Conservation (phyloP, 192 early-diverging fungal genomes). For the Endogone sp. region DNA sequence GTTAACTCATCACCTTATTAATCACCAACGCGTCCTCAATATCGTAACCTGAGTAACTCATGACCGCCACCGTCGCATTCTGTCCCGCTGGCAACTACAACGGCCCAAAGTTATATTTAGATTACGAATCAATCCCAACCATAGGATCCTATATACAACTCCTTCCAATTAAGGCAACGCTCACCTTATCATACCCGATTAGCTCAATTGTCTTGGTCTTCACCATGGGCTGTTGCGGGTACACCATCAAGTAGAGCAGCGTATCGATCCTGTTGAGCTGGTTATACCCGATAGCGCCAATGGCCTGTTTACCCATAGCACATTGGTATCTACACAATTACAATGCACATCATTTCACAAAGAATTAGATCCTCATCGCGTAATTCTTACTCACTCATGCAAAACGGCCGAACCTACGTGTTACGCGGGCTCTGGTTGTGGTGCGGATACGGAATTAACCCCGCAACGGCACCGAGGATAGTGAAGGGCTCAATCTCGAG, state of each 20-base stretch:
- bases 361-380: too few species aligned
- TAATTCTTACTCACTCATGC: too few species aligned
- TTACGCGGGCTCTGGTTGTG: conserved; percentile 99
- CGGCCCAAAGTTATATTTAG: neutral
- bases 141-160: too few species aligned
- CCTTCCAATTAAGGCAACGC: conserved; percentile 41
- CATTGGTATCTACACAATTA: conserved; percentile 70
- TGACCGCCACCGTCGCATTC: conserved; percentile 93
- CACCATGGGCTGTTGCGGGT: conserved; percentile 98
- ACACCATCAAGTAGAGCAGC: conserved; percentile 91
- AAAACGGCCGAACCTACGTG: conserved; percentile 41
- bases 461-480: conserved; percentile 94
- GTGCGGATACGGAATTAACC: conserved; percentile 96
- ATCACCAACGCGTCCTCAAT: conserved; percentile 98
- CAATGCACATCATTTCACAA: neutral
- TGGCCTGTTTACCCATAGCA: conserved; percentile 99
- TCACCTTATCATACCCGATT: conserved; percentile 92
- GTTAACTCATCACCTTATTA: too few species aligned
- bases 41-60: conserved; percentile 98
- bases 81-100: conserved; percentile 69
- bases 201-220: conserved; percentile 96
- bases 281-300: conserved; percentile 95
- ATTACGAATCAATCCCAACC: neutral
- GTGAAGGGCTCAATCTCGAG: conserved; percentile 96
- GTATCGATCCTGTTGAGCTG: conserved; percentile 94